Conservation (phyloP, 306 rosid species). For the Cicer chorassanicum region DNA sequence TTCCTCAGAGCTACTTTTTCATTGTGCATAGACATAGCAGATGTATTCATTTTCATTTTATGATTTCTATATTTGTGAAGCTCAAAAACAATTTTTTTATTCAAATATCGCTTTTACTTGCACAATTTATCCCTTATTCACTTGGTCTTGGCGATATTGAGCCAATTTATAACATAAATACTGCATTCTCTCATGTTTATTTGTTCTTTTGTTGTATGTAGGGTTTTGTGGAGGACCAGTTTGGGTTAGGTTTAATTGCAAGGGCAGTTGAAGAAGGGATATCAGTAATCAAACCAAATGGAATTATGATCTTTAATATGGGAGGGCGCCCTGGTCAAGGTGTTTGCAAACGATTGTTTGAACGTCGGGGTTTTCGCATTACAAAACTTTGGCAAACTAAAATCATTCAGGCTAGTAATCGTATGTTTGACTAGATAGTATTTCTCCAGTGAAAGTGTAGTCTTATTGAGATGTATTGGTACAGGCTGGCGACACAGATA, state of each 20-base stretch:
- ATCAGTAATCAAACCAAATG: conserved; percentile 81
- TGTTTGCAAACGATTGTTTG: conserved; percentile 90
- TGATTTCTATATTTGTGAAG: conserved; percentile 30
- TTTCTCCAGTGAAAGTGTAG: conserved; percentile 37
- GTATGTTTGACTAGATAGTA: conserved; percentile 29
- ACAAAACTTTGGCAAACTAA: conserved; percentile 97
- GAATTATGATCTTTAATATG: conserved; percentile 96
- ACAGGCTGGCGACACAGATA: conserved; percentile 96
- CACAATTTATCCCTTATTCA: conserved; percentile 32
- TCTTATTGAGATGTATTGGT: conserved; percentile 46
- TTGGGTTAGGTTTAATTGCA: conserved; percentile 95
- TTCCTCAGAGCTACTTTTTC: conserved; percentile 22
- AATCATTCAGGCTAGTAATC: conserved; percentile 79
- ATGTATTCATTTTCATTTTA: conserved; percentile 31
- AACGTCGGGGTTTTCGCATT: conserved; percentile 87
- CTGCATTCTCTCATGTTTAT: conserved; percentile 27
- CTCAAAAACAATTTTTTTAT: conserved; percentile 23
- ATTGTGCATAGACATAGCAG: conserved; percentile 2
- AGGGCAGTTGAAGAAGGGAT: conserved; percentile 99
- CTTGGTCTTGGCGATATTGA: conserved; percentile 9
- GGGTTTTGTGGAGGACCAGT: conserved; percentile 99
- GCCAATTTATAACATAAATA: conserved; percentile 15
- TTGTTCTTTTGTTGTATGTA: conserved; percentile 44
- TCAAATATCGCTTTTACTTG: conserved; percentile 14
- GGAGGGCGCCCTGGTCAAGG: conserved; percentile 99